These are phyloP conservation scores for Royoungia palumana DNA, from an alignment of 768 basidiomycete species.

Conservation along the genomic window DNA sequence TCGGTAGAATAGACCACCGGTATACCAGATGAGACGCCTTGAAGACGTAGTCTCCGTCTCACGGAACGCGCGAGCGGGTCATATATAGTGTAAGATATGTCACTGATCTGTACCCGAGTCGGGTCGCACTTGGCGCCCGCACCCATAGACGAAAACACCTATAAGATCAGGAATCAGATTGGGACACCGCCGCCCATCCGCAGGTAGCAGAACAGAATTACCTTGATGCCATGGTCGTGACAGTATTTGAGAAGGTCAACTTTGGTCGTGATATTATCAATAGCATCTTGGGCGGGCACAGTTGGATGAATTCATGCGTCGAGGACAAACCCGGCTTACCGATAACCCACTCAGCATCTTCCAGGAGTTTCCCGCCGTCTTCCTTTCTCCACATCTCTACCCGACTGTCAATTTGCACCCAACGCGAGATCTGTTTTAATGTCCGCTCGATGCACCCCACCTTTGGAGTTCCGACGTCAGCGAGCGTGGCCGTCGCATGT, in stretches of 20 bases:
- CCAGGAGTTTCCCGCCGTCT: conserved; percentile 66
- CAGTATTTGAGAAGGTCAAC: conserved; percentile 92
- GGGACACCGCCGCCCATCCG: background rate
- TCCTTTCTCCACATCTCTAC: conserved; percentile 87
- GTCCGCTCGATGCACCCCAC: conserved; percentile 71
- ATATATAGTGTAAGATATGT: conserved; percentile 89
- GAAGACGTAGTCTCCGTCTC: conserved; percentile 65
- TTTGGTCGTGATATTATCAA: conserved; percentile 96
- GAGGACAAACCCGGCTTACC: conserved; percentile 42
- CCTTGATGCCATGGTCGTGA: conserved; percentile 74
- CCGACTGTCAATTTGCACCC: conserved; percentile 81
- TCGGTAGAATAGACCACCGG: conserved; percentile 97
- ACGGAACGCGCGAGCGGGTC: conserved; percentile 94
- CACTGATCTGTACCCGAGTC: conserved; percentile 90
- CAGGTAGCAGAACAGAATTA: conserved; percentile 20
- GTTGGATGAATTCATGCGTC: conserved; percentile 3
- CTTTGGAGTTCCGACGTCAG: conserved; percentile 93
- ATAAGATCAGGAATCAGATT: background rate
- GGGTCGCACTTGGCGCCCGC: conserved; percentile 94
- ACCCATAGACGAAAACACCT: conserved; percentile 98
- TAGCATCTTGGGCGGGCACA: conserved; percentile 63
- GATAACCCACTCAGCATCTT: conserved; percentile 92
- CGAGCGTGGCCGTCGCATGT: conserved; percentile 84
- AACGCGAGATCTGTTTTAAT: conserved; percentile 72
- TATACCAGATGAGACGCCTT: conserved; percentile 62